phyloP scores from a whole-genome alignment of 495 filamentous ascomycete species.

The Xylaria telfairii region DNA sequence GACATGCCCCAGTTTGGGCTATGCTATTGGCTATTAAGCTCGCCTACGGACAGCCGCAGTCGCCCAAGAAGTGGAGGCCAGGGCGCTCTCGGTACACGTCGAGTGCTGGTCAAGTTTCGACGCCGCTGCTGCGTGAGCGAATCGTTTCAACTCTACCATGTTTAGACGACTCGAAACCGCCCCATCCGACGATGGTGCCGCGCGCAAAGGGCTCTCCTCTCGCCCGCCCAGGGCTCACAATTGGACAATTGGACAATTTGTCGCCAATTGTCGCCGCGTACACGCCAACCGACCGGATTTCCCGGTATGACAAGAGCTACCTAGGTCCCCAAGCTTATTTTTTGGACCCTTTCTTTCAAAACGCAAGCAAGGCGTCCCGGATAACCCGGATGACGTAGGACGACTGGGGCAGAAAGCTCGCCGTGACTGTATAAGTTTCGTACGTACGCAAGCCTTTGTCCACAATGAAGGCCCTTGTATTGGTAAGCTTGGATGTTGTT shows the following conservation, averaged over 20 bases:
- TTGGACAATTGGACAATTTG: slow-evolving; percentile 8
- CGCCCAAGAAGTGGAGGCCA: background rate
- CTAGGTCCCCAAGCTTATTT: background rate
- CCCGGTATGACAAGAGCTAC: background rate
- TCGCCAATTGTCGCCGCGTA: slow-evolving; percentile 5
- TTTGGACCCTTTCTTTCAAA: slow-evolving; percentile 6
- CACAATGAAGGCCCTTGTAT: background rate
- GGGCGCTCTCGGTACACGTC: background rate
- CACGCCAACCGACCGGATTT: background rate
- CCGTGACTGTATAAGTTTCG: slow-evolving; percentile 4
- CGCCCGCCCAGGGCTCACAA: background rate
- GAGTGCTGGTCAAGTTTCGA: background rate
- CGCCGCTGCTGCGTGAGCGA: background rate
- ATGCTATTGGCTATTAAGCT: slow-evolving; percentile 4
- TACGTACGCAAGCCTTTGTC: slow-evolving; percentile 5
- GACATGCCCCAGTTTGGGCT: background rate
- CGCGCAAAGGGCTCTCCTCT: slow-evolving; percentile 9
- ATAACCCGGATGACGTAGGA: slow-evolving; percentile 25
- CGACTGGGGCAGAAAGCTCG: background rate
- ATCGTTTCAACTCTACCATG: slow-evolving; percentile 3
- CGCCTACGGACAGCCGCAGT: background rate
- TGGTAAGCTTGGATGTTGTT: background rate
- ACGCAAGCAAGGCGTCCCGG: slow-evolving; percentile 11
- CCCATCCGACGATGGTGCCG: slow-evolving; percentile 7
- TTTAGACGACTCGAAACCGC: background rate